Percentiles rank a stretch among this genome's conserved stretches.
These are phyloP conservation scores for Ganoderma leucocontextum DNA, from an alignment of 1,284 basidiomycete species.

Conservation along the genomic window DNA sequence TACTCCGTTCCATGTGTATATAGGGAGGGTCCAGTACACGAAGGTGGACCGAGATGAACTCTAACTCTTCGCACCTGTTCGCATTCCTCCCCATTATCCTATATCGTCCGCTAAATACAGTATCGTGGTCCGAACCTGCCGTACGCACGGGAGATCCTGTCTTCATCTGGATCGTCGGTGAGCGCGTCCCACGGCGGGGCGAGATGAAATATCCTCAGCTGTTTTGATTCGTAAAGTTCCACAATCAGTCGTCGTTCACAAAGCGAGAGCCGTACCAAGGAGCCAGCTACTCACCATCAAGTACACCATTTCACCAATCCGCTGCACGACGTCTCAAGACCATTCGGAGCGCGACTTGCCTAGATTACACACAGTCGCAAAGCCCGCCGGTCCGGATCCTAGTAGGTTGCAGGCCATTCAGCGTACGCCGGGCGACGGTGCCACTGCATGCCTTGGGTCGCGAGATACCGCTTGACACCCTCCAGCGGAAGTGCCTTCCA, in stretches of 20 bases:
- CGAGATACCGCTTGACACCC: background rate
- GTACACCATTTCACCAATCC: background rate
- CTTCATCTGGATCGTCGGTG: background rate
- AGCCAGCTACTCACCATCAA: background rate
- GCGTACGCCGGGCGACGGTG: background rate
- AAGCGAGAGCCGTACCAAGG: background rate
- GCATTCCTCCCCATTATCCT: too few species aligned
- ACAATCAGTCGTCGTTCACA: background rate
- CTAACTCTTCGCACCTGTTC: too few species aligned
- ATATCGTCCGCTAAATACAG: too few species aligned
- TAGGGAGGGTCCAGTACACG: too few species aligned
- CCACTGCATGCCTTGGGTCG: background rate
- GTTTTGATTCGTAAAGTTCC: background rate
- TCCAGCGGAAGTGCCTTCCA: background rate
- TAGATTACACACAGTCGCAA: background rate
- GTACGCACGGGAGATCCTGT: background rate
- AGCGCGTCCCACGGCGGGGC: too few species aligned
- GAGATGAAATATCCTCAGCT: too few species aligned
- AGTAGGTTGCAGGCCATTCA: background rate
- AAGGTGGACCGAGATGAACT: too few species aligned
- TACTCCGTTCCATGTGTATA: too few species aligned
- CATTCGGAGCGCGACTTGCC: constrained; percentile 1
- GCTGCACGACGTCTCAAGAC: too few species aligned
- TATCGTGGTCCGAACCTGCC: too few species aligned
- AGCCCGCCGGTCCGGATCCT: background rate